Base-by-base conservation (phyloP, 176 grass and related monocot genomes). In the Oryza brachyantha region DNA sequence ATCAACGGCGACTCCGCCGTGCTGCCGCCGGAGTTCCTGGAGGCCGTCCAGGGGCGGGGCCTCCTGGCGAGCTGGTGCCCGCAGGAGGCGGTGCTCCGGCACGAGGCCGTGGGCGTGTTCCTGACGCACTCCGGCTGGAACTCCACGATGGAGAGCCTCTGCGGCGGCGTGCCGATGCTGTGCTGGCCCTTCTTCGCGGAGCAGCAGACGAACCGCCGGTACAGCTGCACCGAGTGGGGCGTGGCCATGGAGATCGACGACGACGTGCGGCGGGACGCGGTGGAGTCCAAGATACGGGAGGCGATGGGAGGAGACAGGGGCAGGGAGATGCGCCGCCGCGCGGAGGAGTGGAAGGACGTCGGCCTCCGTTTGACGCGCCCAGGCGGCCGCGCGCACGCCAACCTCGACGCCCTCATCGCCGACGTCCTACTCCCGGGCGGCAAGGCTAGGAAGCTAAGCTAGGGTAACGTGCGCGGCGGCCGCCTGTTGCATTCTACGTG, bases 61-160 rank as follows among this genome's bases (percentile, higher is more conserved):
- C 27, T 57, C 4, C 79, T 86, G 79, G 83, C 88, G 26, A 83
- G 5, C 41, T 85, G 88, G 88, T 86, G 88, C 74, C 68, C 73
- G 34, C 88, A 90, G 83, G 83, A 90, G 19, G 73, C 5, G 5
- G 79, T 86, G 88, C 88, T 90, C 24, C 27, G 78, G 31, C 83
- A 90, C 34, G 31, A 48, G 29, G 83, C 88, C 1, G 68, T 83
- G 27, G 83, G 83, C 9, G 68, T 82, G 61, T 89, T 85, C 73
- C 72, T 89, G 46, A 89, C 78, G 3, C 87, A 85, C 78, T 66
- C 61, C 34, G 87, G 87, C 4, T 85, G 87, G 83, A 89, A 85
- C 67, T 89, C 83, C 2, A 85, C 79, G 9, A 0, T 85, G 43
- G 83, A 89, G 61, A 82, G 83, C 73, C 50, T 90, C 1, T 61